Evolutionary conservation across 306 rosid genomes (phyloP).

Genomic region (Quercus wislizeni): DNA sequence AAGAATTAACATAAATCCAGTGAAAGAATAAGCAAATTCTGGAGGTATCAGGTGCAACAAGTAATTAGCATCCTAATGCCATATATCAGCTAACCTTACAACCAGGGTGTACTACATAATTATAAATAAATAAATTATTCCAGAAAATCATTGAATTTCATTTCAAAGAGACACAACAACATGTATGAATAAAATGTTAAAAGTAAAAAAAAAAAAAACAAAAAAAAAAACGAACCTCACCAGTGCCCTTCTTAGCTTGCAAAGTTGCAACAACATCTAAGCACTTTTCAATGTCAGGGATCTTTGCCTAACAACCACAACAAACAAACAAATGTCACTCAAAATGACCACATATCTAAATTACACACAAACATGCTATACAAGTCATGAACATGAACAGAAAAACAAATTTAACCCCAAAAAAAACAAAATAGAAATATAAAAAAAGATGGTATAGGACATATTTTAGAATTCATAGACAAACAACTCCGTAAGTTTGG

Average conservation of each 20-base stretch:
- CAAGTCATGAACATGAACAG: not conserved
- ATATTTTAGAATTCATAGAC: not conserved
- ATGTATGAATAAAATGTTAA: not conserved
- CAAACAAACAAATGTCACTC: conserved; percentile 17
- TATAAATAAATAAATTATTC: too few species aligned
- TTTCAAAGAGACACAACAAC: not conserved
- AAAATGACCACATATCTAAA: not conserved
- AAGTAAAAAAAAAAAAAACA: not conserved
- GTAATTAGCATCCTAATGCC: not conserved
- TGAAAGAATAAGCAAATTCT: not conserved
- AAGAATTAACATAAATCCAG: not conserved
- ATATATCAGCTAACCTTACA: not conserved
- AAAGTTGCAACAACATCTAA: conserved; percentile 75
- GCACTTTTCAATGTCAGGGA: conserved; percentile 94
- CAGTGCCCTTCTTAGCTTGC: conserved; percentile 89
- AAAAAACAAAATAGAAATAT: not conserved
- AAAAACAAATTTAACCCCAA: not conserved
- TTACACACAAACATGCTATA: not conserved
- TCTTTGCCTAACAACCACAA: conserved; percentile 72
- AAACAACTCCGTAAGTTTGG: not conserved
- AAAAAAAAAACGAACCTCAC: conserved; percentile 74
- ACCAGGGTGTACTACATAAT: not conserved
- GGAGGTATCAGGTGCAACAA: not conserved
- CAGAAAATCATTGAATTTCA: not conserved
- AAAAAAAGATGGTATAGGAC: not conserved